A percentile compares a stretch with the other conserved stretches of the same genome.
Evolutionary conservation across 2,329 filamentous ascomycete species (phyloP).

Genomic region (Aspergillus sojae): DNA sequence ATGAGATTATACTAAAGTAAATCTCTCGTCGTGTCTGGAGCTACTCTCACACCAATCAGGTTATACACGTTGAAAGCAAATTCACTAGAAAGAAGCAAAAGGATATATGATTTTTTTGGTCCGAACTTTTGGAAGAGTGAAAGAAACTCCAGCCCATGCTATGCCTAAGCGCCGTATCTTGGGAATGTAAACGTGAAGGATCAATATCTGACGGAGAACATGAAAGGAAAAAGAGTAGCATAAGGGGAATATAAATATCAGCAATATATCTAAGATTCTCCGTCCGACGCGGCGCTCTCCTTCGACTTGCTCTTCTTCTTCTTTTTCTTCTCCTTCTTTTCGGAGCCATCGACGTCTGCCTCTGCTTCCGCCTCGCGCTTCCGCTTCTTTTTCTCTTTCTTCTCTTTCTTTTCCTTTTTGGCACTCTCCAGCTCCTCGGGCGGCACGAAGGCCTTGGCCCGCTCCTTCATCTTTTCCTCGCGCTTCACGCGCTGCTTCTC

Average conservation of each 20-base stretch:
- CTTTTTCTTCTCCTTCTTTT: constrained; percentile 67
- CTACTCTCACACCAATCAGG: not conserved
- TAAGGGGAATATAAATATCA: constrained; percentile 14
- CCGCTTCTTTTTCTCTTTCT: constrained; percentile 49
- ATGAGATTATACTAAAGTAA: too few relatives aligned
- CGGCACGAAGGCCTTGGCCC: constrained; percentile 82
- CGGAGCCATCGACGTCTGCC: constrained; percentile 34
- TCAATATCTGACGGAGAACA: constrained; percentile 2
- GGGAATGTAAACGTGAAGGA: constrained; percentile 5
- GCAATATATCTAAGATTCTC: constrained; percentile 22
- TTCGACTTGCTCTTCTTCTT: constrained; percentile 46
- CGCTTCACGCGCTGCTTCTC: constrained; percentile 86
- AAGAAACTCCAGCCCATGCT: constrained; percentile 42
- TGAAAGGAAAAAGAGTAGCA: constrained; percentile 16
- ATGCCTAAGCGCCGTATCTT: constrained; percentile 38
- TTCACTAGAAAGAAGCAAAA: not conserved
- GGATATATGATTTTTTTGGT: not conserved
- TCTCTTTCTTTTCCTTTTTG: constrained; percentile 49
- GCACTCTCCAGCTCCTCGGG: constrained; percentile 71
- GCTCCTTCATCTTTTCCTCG: constrained; percentile 82
- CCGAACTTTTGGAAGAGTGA: constrained; percentile 6
- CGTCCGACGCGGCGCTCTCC: constrained; percentile 28
- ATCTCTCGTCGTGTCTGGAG: not conserved
- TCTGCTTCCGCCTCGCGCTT: constrained; percentile 41
- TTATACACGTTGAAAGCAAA: not conserved